Percentiles rank a stretch among this genome's conserved stretches.
These are phyloP conservation scores for Chytriomyces sp. DNA, from an alignment of 192 early-diverging fungal genomes.

Conservation along the genomic window DNA sequence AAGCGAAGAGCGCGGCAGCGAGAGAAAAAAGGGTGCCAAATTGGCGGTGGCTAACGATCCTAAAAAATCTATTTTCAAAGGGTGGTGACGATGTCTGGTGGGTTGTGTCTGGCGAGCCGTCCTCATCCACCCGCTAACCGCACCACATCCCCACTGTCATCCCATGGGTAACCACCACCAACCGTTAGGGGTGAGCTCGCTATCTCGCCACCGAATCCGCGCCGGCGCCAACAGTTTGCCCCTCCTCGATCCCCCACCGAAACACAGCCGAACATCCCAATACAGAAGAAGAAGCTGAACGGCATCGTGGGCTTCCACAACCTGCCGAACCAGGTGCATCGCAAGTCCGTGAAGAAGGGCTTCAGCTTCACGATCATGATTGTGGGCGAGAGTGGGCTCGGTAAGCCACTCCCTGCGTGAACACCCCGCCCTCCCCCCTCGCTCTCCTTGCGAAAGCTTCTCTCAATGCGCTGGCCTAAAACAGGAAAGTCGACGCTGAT, in stretches of 20 bases:
- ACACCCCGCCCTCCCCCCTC: background rate
- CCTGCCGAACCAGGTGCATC: constrained; percentile 65
- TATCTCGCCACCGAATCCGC: no score
- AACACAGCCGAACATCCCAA: constrained; percentile 36
- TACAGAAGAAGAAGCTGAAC: constrained; percentile 60
- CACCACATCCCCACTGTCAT: no score
- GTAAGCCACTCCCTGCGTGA: constrained; percentile 3
- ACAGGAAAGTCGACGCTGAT: constrained; percentile 67
- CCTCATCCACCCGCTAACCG: no score
- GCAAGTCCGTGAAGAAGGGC: constrained; percentile 96
- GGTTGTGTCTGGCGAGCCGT: no score
- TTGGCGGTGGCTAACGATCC: no score
- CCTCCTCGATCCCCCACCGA: background rate
- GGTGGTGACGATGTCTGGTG: no score
- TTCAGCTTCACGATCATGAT: constrained; percentile 80
- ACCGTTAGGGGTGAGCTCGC: no score
- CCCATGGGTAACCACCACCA: no score
- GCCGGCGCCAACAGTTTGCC: no score
- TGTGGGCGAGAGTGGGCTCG: constrained; percentile 59
- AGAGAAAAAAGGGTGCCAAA: no score
- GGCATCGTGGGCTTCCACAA: constrained; percentile 63
- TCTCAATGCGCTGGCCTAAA: constrained; percentile 23
- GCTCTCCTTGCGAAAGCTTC: background rate
- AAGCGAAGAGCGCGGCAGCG: no score
- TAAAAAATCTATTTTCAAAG: no score